A percentile compares a stretch with the other conserved stretches of the same genome.
Evolutionary conservation across 371 early-diverging fungal genomes (phyloP).

Genomic region (Mucor racemosus): DNA sequence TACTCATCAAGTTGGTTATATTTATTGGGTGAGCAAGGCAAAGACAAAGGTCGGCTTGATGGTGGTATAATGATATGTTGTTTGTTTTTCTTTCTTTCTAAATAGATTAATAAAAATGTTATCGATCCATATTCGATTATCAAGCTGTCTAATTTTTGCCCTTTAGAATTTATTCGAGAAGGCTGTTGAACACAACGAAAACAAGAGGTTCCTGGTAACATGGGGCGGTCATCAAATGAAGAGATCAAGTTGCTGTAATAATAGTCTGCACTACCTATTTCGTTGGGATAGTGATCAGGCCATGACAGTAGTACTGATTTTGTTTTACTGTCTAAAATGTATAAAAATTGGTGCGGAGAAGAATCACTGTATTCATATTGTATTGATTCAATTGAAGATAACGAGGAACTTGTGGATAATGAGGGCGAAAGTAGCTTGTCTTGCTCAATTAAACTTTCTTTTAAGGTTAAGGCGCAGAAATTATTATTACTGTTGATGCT

Average conservation of each 20-base stretch:
- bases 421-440: neutral
- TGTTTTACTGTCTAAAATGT: slow-evolving; percentile 37
- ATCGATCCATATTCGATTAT: slow-evolving; percentile 45
- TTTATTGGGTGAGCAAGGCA: neutral
- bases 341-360: slow-evolving; percentile 31
- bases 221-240: slow-evolving; percentile 18
- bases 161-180: slow-evolving; percentile 12
- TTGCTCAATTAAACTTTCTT: slow-evolving; percentile 5
- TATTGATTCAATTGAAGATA: neutral
- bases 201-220: slow-evolving; percentile 32
- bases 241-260: slow-evolving; percentile 3
- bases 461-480: slow-evolving; percentile 5
- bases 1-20: neutral
- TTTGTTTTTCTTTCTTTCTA: slow-evolving; percentile 5
- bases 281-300: slow-evolving; percentile 35
- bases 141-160: slow-evolving; percentile 22
- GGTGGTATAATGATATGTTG: neutral
- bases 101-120: slow-evolving; percentile 31
- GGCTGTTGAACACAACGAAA: slow-evolving; percentile 32
- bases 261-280: slow-evolving; percentile 12
- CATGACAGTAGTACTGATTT: slow-evolving; percentile 39
- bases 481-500: neutral
- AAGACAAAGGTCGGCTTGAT: neutral
- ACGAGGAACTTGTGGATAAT: neutral
- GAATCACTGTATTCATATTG: slow-evolving; percentile 10